Evolutionary conservation across 257 asterid genomes (phyloP), one percentile per base, ranked within the genome.

Genomic region (Haberlea rhodopensis): DNA sequence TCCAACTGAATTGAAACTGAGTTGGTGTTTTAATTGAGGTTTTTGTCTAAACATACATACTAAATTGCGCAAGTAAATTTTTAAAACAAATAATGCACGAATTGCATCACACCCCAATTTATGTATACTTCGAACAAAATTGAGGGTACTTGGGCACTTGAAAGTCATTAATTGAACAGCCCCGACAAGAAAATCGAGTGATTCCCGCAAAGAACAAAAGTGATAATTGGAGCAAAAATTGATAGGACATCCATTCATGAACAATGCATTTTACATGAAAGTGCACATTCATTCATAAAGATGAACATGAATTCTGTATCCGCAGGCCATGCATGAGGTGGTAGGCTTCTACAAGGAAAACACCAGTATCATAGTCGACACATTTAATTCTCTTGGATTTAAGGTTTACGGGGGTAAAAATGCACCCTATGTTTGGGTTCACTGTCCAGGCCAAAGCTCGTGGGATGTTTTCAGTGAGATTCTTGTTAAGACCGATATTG

Each of bases 381-480:
- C 99, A 20, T 90, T 94, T 68, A 75, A 87, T 43, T 87, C 95
- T 0, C 87, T 94, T 57, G 99, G 96, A 20, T 94, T 81, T 57
- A 87, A 87, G 78, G 99, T 94, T 11, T 94, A 94, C n/a, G 99
- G 96, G 31, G 99, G 99, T n/a, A 80, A 73, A 68, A 87, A 89
- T 66, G 99, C 99, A 15, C 99, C 99, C 3, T 94, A 94, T 3
- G 95, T 94, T 34, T 90, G 99, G 99, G 84, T 94, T 16, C 82
- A 87, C 81, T 87, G 87, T 59, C 99, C 97, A 1, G 95, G 95
- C 6, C 87, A 68, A 62, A 89, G 92, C 79, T 94, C 99, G 3
- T 94, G 97, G 97, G 97, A 94, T n/a, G 99, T 90, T 66, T 94
- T 89, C 64, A 55, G 84, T 8, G 95, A 90, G 81, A 86, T 94